Evolutionary conservation across 225 moss, liverwort and hornwort species (phyloP), one percentile per base, ranked within the genome.

Genomic region (Neckera pumila): DNA sequence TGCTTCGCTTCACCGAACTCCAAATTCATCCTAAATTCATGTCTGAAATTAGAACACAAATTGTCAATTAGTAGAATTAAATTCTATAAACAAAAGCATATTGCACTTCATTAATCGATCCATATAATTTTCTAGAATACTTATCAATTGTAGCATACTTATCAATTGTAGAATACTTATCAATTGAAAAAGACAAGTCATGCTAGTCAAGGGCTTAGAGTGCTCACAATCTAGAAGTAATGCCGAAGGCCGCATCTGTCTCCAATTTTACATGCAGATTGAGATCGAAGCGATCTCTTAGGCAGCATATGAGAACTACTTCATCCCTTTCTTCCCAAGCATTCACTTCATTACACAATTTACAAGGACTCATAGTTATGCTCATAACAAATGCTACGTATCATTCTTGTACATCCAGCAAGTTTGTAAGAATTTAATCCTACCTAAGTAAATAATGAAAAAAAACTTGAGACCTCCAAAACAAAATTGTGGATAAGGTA

Each of bases 221-320:
- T 56, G 31, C 90, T 87, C 0, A 87, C 90, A 87, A 58, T 79
- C 13, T 64, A 20, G 57, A n/a, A 64, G 43, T 54, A 25, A 56
- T 10, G 19, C 38, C 27, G 8, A 56, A 80, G 2, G 57, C 33
- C 8, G 17, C 10, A 27, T 65, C 65, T 20, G 0, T 7, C 13
- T 74, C 27, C 38, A 67, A 58, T 51, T 40, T 75, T 57, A 90
- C 73, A 69, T 89, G 81, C 1, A 54, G 86, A 64, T 30, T 12
- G 12, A 86, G 28, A 13, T 85, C 38, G 59, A 93, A 25, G 64
- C 27, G 27, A 3, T 92, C 87, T 67, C 87, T 70, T 31, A 89
- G 91, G 81, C 93, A 94, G 11, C 96, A 85, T 31, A 80, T 57
- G 13, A 96, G 83, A 85, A 97, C 86, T 13, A 93, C 90, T 88